Base-by-base conservation (phyloP, 2,329 filamentous ascomycete species). In the Phialemonium atrogriseum region DNA sequence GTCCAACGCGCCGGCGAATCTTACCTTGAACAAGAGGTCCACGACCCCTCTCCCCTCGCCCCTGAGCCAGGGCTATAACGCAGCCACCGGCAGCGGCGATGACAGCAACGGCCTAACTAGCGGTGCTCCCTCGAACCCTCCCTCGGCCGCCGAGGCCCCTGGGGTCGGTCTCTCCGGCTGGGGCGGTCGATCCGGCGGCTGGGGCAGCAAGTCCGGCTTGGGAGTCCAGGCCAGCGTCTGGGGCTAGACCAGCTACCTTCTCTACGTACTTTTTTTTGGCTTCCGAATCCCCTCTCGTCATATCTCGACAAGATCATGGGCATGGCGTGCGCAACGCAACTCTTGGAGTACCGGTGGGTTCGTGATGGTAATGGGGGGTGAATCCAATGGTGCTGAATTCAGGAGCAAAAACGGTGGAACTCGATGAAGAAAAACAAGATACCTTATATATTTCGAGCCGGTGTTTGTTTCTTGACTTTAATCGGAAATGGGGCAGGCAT, bases 21-120 rank as follows among this genome's bases (percentile, higher is more conserved):
- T 73, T 20, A 66, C 70, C 8, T 55, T 84, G 44, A 82, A 71
- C 58, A 91, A 91, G 56, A 84, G 85, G 37, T 85, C 88, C 0
- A 94, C 85, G 7, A 94, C 88, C 3, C 88, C 89, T 33, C 70
- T 94, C 18, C 80, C 87, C n/a, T 93, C 87, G n/a, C 87, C 88
- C 10, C 67, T 91, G 32, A 80, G 80, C 55, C 80, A 80, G 41
- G 79, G 81, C 15, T 84, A 81, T 56, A 76, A 68, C 22, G 31
- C 33, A 4, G 72, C 50, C 47, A 64, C 52, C 5, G 64, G 62
- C 22, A 60, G 55, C 23, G 58, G 55, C 27, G 70, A 73, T 29
- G 72, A 77, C 40, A 63, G 64, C 18, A 43, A 54, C 44, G 40
- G 47, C 36, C n/a, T n/a, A n/a, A 65, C 69, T 13, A 64, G 62